Conservation (phyloP, 2,329 filamentous ascomycete genomes). For the Didymella segeticola region DNA sequence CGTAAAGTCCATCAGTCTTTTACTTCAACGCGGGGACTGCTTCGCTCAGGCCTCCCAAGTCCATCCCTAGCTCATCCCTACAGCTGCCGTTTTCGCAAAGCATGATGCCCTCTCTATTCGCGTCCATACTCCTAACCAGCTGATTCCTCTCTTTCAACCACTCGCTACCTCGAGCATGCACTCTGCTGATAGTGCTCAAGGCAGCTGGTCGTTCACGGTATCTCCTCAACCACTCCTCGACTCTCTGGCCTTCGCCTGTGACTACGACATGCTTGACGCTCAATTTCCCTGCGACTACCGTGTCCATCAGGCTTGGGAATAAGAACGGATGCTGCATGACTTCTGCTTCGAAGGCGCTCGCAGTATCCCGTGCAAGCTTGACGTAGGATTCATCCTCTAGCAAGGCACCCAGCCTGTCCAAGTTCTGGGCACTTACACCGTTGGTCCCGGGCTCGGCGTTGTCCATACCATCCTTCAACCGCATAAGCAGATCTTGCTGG, state of each 20-base stretch:
- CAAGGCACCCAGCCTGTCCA: constrained; percentile 79
- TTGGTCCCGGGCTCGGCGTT: constrained; percentile 90
- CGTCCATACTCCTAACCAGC: constrained; percentile 53
- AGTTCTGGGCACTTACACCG: constrained; percentile 81
- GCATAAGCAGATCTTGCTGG: constrained; percentile 75
- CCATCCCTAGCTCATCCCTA: constrained; percentile 50
- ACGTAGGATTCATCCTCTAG: constrained; percentile 71
- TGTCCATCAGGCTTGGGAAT: constrained; percentile 79
- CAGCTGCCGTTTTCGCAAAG: constrained; percentile 52
- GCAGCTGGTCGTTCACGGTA: constrained; percentile 50
- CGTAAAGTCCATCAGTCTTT: neutral
- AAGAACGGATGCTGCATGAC: constrained; percentile 92
- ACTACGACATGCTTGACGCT: constrained; percentile 69
- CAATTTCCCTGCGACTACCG: constrained; percentile 75
- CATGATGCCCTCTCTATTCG: constrained; percentile 45
- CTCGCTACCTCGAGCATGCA: constrained; percentile 42
- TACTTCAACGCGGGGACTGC: constrained; percentile 21
- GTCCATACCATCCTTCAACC: constrained; percentile 95
- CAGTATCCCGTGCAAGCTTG: constrained; percentile 72
- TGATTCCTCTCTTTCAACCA: constrained; percentile 62
- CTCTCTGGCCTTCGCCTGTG: constrained; percentile 55
- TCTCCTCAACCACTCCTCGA: constrained; percentile 51
- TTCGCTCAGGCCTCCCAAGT: constrained; percentile 38
- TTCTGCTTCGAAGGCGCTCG: constrained; percentile 88
- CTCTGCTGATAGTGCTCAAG: constrained; percentile 42